Base-by-base conservation (phyloP, 805 yeast genomes). In the Suhomyces emberorum region DNA sequence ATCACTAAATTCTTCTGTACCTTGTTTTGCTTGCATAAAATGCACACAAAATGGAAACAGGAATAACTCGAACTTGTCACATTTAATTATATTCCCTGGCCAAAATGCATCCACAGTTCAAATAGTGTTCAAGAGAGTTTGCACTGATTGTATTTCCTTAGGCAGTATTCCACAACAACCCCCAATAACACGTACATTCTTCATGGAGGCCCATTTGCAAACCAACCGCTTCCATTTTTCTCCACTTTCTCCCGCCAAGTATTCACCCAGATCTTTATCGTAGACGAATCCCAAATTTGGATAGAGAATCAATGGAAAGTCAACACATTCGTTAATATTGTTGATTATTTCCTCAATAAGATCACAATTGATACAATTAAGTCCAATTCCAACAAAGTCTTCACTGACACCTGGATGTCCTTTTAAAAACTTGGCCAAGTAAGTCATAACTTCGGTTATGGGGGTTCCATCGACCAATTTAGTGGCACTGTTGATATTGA, bases 91-190 rank as follows among this genome's bases (percentile, higher is more conserved):
- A n/a, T n/a, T n/a, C n/a, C n/a, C n/a, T n/a, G n/a, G n/a, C n/a
- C n/a, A n/a, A n/a, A n/a, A n/a, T n/a, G n/a, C n/a, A n/a, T n/a
- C n/a, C n/a, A n/a, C n/a, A n/a, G n/a, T n/a, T n/a, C n/a, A n/a
- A n/a, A n/a, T n/a, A n/a, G n/a, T n/a, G n/a, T n/a, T n/a, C n/a
- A n/a, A n/a, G n/a, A n/a, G n/a, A n/a, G n/a, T n/a, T n/a, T n/a
- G 22, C 9, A 20, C 22, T 20, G 7, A 9, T 20, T 7, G 8
- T 20, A 68, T 69, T 19, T 72, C 77, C 1, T 52, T 46, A 0
- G 88, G 88, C 0, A 77, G 69, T 1, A 87, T 81, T 46, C 87
- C 68, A 44, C 91, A 84, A 56, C 91, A 84, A 2, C 89, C 91
- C 7, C 93, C 93, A 36, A 84, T 62, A 12, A 59, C 49, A n/a